Percentiles rank a stretch among this genome's conserved stretches.
Evolutionary conservation across 1,139 yeast genomes (phyloP).

Genomic region (Ogataea hybrid): DNA sequence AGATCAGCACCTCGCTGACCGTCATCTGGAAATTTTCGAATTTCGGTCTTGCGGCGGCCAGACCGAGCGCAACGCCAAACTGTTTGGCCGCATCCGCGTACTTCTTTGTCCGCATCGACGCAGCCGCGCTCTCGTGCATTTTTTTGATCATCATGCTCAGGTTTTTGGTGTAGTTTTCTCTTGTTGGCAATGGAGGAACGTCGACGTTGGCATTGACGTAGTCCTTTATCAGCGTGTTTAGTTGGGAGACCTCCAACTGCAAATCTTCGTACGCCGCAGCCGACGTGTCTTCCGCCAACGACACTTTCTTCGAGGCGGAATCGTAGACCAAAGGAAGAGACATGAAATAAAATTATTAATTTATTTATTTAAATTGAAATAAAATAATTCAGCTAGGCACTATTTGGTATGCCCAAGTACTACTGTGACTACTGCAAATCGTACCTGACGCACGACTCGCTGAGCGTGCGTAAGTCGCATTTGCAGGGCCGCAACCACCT

Average conservation of each 20-base stretch:
- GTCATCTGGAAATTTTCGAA: constrained; percentile 85
- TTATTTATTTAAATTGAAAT: background rate
- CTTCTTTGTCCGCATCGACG: constrained; percentile 59
- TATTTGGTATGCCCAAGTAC: constrained; percentile 51
- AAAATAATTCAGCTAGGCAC: background rate
- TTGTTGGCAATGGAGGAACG: constrained; percentile 65
- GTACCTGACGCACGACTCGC: constrained; percentile 83
- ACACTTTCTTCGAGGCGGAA: constrained; percentile 27
- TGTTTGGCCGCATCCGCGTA: constrained; percentile 71
- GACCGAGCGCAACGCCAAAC: constrained; percentile 73
- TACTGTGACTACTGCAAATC: constrained; percentile 88
- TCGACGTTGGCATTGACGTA: constrained; percentile 60
- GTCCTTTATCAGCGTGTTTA: constrained; percentile 62
- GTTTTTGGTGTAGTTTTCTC: constrained; percentile 52
- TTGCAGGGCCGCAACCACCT: constrained; percentile 78
- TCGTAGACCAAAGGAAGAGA: constrained; percentile 32
- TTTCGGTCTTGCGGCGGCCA: constrained; percentile 74
- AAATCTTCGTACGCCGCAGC: constrained; percentile 32
- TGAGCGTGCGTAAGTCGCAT: constrained; percentile 84
- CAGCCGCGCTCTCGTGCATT: constrained; percentile 70
- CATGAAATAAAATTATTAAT: constrained; percentile 7
- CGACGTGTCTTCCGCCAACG: constrained; percentile 23
- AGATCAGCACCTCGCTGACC: constrained; percentile 69
- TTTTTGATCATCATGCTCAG: constrained; percentile 67
- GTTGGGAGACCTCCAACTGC: constrained; percentile 53